These are phyloP conservation scores for Thermothelomyces thermophilus DNA, from an alignment of 2,329 filamentous ascomycete species.

Conservation along the genomic window DNA sequence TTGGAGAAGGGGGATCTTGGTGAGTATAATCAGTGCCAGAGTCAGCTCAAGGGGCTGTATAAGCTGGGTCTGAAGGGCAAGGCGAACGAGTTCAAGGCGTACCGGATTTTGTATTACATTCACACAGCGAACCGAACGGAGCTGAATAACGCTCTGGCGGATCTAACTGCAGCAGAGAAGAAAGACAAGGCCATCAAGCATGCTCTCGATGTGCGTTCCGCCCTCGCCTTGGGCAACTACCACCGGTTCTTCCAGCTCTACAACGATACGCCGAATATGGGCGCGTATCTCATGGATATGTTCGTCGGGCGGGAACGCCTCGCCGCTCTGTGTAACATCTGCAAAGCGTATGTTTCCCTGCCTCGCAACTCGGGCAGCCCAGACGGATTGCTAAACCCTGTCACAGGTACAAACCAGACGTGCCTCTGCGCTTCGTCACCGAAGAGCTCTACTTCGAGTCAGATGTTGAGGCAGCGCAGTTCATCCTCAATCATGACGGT, in stretches of 20 bases:
- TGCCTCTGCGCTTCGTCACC: slow-evolving; percentile 85
- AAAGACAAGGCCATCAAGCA: slow-evolving; percentile 77
- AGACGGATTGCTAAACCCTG: slow-evolving; percentile 38
- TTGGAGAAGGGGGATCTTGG: slow-evolving; percentile 97
- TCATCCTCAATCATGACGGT: slow-evolving; percentile 75
- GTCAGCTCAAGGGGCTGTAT: slow-evolving; percentile 89
- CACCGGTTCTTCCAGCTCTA: slow-evolving; percentile 98
- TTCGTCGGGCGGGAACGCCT: slow-evolving; percentile 92
- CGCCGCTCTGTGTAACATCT: slow-evolving; percentile 82
- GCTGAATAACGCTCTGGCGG: slow-evolving; percentile 95
- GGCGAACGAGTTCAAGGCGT: slow-evolving; percentile 94
- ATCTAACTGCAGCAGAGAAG: slow-evolving; percentile 98
- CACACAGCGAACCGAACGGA: slow-evolving; percentile 97
- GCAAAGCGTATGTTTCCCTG: slow-evolving; percentile 70
- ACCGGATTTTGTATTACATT: slow-evolving; percentile 99
- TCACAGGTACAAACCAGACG: slow-evolving; percentile 79
- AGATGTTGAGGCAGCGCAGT: slow-evolving; percentile 83
- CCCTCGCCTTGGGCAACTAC: slow-evolving; percentile 89
- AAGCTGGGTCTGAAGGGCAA: slow-evolving; percentile 80
- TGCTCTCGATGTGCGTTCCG: slow-evolving; percentile 83
- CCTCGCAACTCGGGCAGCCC: background rate
- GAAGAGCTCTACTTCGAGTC: slow-evolving; percentile 95
- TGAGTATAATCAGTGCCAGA: slow-evolving; percentile 99
- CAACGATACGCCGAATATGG: slow-evolving; percentile 91
- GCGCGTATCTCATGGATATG: slow-evolving; percentile 98